phyloP scores from a whole-genome alignment of 306 rosid genomes.

The Dryas octopetala region DNA sequence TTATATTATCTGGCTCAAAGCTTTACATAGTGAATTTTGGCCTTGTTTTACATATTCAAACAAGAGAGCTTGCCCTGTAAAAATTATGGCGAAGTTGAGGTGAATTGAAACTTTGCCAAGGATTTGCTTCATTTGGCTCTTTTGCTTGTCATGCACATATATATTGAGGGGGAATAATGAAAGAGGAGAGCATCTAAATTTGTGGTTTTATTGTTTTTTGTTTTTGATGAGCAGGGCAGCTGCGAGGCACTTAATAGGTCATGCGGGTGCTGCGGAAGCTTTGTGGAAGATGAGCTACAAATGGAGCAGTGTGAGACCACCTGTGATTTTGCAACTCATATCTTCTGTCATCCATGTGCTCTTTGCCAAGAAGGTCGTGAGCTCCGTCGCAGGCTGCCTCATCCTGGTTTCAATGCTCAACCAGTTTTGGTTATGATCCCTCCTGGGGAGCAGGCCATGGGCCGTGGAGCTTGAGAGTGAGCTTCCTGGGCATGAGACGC shows the following conservation, averaged over 20 bases:
- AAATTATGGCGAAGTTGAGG: not conserved
- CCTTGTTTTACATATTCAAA: not conserved
- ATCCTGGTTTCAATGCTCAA: conserved; percentile 85
- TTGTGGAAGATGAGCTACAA: conserved; percentile 58
- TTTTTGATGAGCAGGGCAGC: conserved; percentile 59
- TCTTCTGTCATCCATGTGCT: conserved; percentile 83
- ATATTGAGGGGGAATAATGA: not conserved
- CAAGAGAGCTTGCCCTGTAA: not conserved
- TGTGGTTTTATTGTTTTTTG: conserved; percentile 1
- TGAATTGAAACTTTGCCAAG: no score
- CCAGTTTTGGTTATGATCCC: conserved; percentile 83
- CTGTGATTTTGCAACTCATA: conserved; percentile 79
- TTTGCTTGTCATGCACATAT: not conserved
- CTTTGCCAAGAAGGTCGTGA: conserved; percentile 98
- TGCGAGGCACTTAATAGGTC: conserved; percentile 71
- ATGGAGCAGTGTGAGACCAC: conserved; percentile 75
- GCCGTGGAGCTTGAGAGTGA: conserved; percentile 53
- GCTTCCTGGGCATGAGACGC: conserved; percentile 8
- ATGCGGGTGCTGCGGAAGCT: conserved; percentile 85
- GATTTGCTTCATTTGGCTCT: not conserved
- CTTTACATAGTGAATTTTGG: not conserved
- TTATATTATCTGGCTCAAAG: not conserved
- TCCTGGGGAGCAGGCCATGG: conserved; percentile 86
- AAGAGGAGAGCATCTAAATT: not conserved
- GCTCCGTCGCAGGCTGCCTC: conserved; percentile 84